Percentiles rank a stretch among this genome's conserved stretches.
These are phyloP conservation scores for Bryopsis sp. DNA, from an alignment of 139 green algal genomes.

Conservation along the genomic window DNA sequence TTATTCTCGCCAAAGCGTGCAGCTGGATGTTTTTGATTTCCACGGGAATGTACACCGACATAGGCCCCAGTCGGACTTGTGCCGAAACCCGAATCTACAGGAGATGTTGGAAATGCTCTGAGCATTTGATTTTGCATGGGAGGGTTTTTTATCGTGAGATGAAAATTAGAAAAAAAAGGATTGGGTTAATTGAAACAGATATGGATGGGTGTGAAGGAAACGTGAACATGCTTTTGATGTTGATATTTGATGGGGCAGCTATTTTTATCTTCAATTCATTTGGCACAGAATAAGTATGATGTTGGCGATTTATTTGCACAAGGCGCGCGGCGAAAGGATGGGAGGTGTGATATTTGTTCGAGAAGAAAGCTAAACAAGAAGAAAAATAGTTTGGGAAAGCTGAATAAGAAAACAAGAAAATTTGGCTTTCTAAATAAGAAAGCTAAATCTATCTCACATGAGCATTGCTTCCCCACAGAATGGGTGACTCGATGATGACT, in stretches of 20 bases:
- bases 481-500: constrained; percentile 51
- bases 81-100: constrained; percentile 23
- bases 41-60: constrained; percentile 31
- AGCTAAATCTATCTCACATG: constrained; percentile 20
- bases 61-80: constrained; percentile 19
- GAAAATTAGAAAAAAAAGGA: not conserved
- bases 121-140: not conserved
- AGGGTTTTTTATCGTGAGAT: not conserved
- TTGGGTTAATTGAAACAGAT: constrained; percentile 6
- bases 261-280: too few species aligned
- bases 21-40: constrained; percentile 35
- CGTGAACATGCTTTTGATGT: too few species aligned
- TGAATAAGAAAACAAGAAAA: not conserved
- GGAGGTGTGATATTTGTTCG: not conserved
- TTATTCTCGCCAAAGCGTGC: constrained; percentile 36
- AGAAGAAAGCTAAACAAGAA: too few species aligned
- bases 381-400: too few species aligned
- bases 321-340: not conserved
- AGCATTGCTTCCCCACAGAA: constrained; percentile 50
- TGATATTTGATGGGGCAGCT: too few species aligned
- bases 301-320: too few species aligned
- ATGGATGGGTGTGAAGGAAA: too few species aligned
- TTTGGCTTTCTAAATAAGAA: too few species aligned
- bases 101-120: not conserved
- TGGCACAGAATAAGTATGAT: too few species aligned